phyloP scores from a whole-genome alignment of 257 asterid genomes.

The Eustoma russellianum region DNA sequence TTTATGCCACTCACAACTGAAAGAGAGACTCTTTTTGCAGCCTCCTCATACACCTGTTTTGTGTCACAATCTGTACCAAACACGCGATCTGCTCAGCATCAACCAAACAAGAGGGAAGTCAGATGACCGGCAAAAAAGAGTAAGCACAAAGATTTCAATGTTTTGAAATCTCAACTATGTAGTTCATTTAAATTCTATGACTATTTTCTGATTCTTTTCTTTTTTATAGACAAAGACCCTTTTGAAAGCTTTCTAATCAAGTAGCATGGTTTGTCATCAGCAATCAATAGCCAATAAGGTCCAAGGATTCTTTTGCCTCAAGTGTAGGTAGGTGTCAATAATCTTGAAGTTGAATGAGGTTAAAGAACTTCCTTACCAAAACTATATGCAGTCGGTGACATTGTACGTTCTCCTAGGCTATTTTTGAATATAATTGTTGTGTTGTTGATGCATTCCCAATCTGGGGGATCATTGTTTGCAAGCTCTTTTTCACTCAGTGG shows the following conservation, averaged over 20 bases:
- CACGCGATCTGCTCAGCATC: conserved; percentile 56
- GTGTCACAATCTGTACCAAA: conserved; percentile 55
- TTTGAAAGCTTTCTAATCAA: no score
- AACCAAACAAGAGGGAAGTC: not conserved
- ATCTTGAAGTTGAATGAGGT: not conserved
- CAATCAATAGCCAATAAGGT: no score
- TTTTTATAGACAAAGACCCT: no score
- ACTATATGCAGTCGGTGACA: conserved; percentile 53
- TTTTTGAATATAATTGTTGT: conserved; percentile 65
- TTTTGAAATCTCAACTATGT: not conserved
- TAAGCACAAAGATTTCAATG: no score
- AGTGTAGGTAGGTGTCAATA: not conserved
- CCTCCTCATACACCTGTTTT: conserved; percentile 66
- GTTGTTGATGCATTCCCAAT: conserved; percentile 84
- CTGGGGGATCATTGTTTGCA: conserved; percentile 38
- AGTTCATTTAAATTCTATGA: no score
- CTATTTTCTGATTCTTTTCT: no score
- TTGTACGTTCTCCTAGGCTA: conserved; percentile 44
- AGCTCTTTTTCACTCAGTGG: conserved; percentile 71
- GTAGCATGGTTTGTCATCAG: no score
- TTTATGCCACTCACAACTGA: conserved; percentile 77
- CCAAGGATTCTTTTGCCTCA: no score
- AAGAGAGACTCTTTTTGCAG: conserved; percentile 71
- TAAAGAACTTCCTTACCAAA: conserved; percentile 38
- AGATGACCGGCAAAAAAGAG: not conserved